These are phyloP conservation scores for Podila clonocystis DNA, from an alignment of 192 early-diverging fungal genomes.

Conservation along the genomic window DNA sequence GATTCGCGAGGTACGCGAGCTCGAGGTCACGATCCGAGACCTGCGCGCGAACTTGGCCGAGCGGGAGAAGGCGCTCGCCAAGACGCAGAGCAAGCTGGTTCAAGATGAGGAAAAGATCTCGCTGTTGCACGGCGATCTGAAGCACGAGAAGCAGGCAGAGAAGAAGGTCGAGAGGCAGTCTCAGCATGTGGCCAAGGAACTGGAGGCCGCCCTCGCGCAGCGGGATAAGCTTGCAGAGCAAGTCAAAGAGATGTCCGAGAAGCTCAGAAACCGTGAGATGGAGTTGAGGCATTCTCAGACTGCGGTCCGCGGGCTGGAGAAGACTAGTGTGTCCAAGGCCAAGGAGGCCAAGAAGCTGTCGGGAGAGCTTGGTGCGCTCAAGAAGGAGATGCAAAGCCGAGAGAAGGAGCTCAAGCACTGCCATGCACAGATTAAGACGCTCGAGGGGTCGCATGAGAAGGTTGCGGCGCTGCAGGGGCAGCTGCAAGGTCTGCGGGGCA, in stretches of 20 bases:
- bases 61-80: neutral
- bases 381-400: neutral
- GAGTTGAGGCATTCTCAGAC: neutral
- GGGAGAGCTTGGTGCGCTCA: neutral
- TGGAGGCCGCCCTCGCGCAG: neutral
- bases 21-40: neutral
- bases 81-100: neutral
- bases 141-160: neutral
- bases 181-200: neutral
- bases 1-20: neutral
- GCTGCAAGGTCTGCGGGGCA: neutral
- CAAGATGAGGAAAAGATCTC: neutral
- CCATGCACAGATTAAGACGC: conserved; percentile 1
- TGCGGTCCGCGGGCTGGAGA: conserved; percentile 8
- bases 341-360: neutral
- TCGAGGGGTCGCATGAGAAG: conserved; percentile 9
- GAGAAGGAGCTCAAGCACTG: conserved; percentile 11
- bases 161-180: neutral
- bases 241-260: neutral
- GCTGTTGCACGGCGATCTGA: neutral
- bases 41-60: neutral
- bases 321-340: neutral
- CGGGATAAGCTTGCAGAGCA: conserved; percentile 1
- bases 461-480: neutral
- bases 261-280: neutral